Conservation (phyloP, 2,329 filamentous ascomycete species). For the Colletotrichum gloeosporioides region DNA sequence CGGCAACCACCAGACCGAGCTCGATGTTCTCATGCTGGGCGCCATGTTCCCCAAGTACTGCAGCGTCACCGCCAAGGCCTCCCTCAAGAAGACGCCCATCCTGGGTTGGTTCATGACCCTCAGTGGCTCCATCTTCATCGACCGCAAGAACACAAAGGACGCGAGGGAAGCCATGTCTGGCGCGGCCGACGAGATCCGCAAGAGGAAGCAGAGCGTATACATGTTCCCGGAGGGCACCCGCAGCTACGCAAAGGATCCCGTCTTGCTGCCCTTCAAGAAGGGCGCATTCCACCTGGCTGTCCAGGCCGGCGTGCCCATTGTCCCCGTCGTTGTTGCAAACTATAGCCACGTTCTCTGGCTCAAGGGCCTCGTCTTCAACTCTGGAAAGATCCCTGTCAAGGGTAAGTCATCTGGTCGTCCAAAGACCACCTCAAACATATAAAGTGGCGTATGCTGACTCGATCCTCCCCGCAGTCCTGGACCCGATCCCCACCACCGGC, state of each 20-base stretch:
- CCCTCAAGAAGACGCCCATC: constrained; percentile 72
- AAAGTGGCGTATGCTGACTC: not conserved
- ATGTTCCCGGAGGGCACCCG: constrained; percentile 94
- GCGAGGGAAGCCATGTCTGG: constrained; percentile 85
- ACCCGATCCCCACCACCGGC: constrained; percentile 78
- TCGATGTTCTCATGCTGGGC: constrained; percentile 92
- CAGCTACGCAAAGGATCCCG: constrained; percentile 83
- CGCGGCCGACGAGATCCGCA: constrained; percentile 80
- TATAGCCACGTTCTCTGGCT: constrained; percentile 76
- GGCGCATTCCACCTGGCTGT: constrained; percentile 96
- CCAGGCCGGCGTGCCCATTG: constrained; percentile 90
- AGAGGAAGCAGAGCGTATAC: constrained; percentile 76
- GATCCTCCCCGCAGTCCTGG: constrained; percentile 62
- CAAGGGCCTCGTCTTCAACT: constrained; percentile 68
- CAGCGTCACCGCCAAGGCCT: constrained; percentile 90
- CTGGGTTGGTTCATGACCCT: constrained; percentile 94
- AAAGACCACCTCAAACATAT: not conserved
- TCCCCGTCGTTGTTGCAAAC: constrained; percentile 83
- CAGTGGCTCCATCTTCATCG: constrained; percentile 92
- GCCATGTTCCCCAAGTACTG: constrained; percentile 89
- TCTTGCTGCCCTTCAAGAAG: constrained; percentile 96
- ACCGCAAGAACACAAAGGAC: constrained; percentile 82
- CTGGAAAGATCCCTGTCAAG: constrained; percentile 77
- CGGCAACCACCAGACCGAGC: constrained; percentile 94
- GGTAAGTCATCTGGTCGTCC: constrained; percentile 52